Conservation (phyloP, 2,329 filamentous ascomycete species). For the Verticillium longisporum region DNA sequence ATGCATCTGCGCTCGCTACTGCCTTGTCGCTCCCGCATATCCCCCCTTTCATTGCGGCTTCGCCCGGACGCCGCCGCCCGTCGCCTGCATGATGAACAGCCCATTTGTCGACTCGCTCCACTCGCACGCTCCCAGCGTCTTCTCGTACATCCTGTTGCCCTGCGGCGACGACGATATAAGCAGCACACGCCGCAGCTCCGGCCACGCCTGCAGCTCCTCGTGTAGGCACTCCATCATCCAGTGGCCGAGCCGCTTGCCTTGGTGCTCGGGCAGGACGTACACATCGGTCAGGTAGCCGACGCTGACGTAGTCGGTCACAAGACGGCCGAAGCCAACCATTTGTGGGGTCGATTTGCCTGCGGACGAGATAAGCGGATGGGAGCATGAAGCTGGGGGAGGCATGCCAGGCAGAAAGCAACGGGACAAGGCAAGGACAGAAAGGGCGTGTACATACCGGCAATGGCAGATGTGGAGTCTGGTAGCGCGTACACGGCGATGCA, state of each 20-base stretch:
- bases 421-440: too few species aligned
- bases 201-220: conserved; percentile 49
- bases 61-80: conserved; percentile 19
- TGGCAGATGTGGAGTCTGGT: conserved; percentile 20
- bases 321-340: conserved; percentile 31
- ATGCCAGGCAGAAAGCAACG: background rate
- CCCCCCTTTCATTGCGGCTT: background rate
- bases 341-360: conserved; percentile 17
- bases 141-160: conserved; percentile 36
- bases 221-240: conserved; percentile 59
- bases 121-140: conserved; percentile 36
- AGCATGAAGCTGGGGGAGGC: conserved; percentile 1
- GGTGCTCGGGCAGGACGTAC: conserved; percentile 53
- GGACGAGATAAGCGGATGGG: background rate
- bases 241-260: conserved; percentile 54
- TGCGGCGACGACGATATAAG: conserved; percentile 37
- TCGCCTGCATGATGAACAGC: conserved; percentile 33
- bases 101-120: conserved; percentile 34
- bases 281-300: conserved; percentile 48
- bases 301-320: conserved; percentile 12
- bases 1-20: background rate
- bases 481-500: conserved; percentile 51
- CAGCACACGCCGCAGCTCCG: conserved; percentile 52
- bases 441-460: conserved; percentile 18
- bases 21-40: background rate